A percentile compares a stretch with the other conserved stretches of the same genome.
Evolutionary conservation across 768 basidiomycete species (phyloP).

Genomic region (Boletus speciosus): DNA sequence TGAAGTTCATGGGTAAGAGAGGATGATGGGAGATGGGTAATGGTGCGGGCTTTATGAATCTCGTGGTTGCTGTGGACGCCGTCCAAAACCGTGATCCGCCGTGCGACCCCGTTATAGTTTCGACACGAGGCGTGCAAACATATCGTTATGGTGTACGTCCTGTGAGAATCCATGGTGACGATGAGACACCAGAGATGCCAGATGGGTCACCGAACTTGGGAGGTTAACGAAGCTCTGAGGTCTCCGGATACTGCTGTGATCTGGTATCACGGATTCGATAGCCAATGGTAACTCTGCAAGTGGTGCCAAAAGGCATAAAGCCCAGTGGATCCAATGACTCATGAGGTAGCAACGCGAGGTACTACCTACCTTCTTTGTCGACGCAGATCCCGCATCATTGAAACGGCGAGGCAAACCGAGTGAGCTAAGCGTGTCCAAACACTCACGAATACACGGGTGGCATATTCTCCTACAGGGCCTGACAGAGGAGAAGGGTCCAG

Average conservation of each 20-base stretch:
- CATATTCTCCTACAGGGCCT: background rate
- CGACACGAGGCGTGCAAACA: background rate
- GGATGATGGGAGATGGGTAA: background rate
- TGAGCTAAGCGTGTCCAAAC: background rate
- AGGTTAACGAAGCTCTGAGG: background rate
- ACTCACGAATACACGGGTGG: background rate
- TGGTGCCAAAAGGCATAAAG: too few relatives aligned
- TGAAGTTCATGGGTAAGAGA: conserved; percentile 4
- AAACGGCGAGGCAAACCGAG: background rate
- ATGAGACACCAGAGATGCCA: background rate
- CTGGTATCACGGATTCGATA: background rate
- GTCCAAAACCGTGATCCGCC: background rate
- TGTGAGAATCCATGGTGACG: background rate
- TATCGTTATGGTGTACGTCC: background rate
- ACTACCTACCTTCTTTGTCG: background rate
- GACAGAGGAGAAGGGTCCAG: background rate
- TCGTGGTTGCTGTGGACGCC: background rate
- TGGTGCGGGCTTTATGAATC: conserved; percentile 10
- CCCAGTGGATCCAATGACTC: too few relatives aligned
- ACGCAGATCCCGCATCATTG: conserved; percentile 1
- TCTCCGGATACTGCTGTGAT: background rate
- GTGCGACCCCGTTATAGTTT: background rate
- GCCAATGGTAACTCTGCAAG: background rate
- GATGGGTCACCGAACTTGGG: background rate
- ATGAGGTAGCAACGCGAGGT: too few relatives aligned